Evolutionary conservation across 768 basidiomycete genomes (phyloP), one percentile per base, ranked within the genome.

Genomic region (Rhodosporidiobolus sp.): DNA sequence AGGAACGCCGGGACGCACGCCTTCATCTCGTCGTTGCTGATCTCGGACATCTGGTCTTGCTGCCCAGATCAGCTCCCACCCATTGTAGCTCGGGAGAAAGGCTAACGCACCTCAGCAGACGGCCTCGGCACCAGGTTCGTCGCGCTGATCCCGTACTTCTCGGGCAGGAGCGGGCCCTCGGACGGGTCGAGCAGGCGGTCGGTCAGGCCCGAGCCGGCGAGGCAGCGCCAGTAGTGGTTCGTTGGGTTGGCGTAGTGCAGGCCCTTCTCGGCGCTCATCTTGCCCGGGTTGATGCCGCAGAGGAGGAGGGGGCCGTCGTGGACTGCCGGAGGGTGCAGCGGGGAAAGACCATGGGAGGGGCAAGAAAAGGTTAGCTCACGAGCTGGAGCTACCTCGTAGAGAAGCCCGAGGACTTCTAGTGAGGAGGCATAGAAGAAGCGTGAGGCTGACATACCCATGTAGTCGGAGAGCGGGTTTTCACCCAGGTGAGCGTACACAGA

Each of bases 201-300:
- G 7, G 73, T 75, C 46, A 75, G 52, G 22, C 69, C 73, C 8
- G 63, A 55, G 1, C 59, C 65, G 19, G 53, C 35, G 9, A 75
- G 62, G 14, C 57, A 59, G 4, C 59, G 59, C 67, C 67, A 75
- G 48, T 58, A 75, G 32, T 70, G 69, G n/a, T 75, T 75, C 30
- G 73, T 75, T 26, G 73, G 69, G 26, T 50, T 59, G n/a, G 73
- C 73, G 32, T 75, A 75, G 20, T 75, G 73, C 19, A 64, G 38
- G 0, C 69, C 61, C 30, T 35, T 43, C 48, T 68, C 53, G 0
- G 69, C 73, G 30, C 52, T 56, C 54, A 19, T 58, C 12, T 62
- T 14, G 1, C 73, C 73, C 12, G 73, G 73, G 32, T 70, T 74
- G 65, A 74, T 75, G 1, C 73, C 73, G 49, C 69, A 70, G 14